These are phyloP conservation scores for Phytophthora quininea DNA, from an alignment of 352 stramenopile genomes.

Conservation along the genomic window DNA sequence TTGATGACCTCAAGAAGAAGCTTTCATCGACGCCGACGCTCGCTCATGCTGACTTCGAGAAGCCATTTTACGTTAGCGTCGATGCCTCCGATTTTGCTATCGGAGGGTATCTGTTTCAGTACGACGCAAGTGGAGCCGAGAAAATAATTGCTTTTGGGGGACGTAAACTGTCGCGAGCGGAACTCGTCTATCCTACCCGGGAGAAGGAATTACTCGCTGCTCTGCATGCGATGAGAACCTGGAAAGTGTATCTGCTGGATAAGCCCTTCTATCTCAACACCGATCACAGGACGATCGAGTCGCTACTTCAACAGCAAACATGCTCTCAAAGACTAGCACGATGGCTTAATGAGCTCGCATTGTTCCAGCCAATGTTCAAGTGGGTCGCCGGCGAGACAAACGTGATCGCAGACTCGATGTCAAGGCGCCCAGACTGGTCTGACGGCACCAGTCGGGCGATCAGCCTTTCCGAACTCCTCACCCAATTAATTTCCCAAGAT, in stretches of 20 bases:
- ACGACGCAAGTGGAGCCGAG: background rate
- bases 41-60: constrained; percentile 6
- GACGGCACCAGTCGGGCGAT: background rate
- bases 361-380: constrained; percentile 9
- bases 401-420: constrained; percentile 2
- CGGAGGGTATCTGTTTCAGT: constrained; percentile 12
- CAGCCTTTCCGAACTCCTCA: background rate
- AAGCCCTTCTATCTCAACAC: constrained; percentile 18
- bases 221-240: constrained; percentile 8
- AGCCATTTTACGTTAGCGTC: constrained; percentile 9
- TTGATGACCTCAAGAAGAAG: background rate
- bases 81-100: constrained; percentile 16
- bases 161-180: constrained; percentile 10
- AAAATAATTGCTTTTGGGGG: constrained; percentile 11
- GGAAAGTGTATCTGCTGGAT: constrained; percentile 20
- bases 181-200: constrained; percentile 10
- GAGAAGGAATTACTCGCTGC: constrained; percentile 14
- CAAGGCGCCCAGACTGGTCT: background rate
- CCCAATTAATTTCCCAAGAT: background rate
- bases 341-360: constrained; percentile 6
- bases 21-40: background rate
- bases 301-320: constrained; percentile 4
- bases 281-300: constrained; percentile 17
- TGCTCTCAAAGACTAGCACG: constrained; percentile 3
- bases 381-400: constrained; percentile 3